Evolutionary conservation across 2,329 filamentous ascomycete genomes (phyloP), one percentile per base, ranked within the genome.

Genomic region (Alternaria brassicae): DNA sequence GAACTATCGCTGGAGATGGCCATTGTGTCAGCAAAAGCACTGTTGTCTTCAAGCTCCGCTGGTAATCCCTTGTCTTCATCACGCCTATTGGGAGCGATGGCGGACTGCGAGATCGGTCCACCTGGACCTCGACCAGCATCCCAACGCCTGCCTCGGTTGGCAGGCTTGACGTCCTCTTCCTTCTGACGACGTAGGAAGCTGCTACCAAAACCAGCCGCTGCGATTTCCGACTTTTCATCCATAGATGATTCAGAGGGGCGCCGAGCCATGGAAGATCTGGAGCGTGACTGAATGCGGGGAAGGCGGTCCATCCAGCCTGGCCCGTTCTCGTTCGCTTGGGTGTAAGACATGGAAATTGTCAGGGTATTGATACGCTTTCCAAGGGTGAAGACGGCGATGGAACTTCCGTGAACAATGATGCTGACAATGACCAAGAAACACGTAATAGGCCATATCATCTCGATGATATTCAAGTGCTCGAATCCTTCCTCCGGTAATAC

Each of bases 361-460:
- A 99, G 81, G 0, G 95, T 98, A 80, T 98, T 98, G 85, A 99
- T 99, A 61, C 91, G 93, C 79, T 98, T 99, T 70, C 95, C 95
- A 1, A 99, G 86, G 0, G 95, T 98, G 72, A 99, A 99, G 8
- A 99, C 95, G 5, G 95, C 95, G 69, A 99, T 91, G 0, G 95
- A 98, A n/a, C 95, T 98, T 21, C 95, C 95, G 72, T 99, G 95
- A 1, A 99, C 92, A 36, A 98, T 80, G 70, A 99, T 99, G 12
- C 95, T 99, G 3, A 91, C 86, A 53, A 99, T 91, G 61, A 99
- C 94, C 72, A 99, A 82, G 78, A 99, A 99, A 0, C 92, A 92
- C 0, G 91, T 92, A 58, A 99, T 93, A 0, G 95, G 95, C 95
- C 95, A 99, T 47, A 99, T 96, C 27, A 97, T 81, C 54, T 91